Conservation (phyloP, 1,139 yeast species). For the Eremothecium cymbalariae region DNA sequence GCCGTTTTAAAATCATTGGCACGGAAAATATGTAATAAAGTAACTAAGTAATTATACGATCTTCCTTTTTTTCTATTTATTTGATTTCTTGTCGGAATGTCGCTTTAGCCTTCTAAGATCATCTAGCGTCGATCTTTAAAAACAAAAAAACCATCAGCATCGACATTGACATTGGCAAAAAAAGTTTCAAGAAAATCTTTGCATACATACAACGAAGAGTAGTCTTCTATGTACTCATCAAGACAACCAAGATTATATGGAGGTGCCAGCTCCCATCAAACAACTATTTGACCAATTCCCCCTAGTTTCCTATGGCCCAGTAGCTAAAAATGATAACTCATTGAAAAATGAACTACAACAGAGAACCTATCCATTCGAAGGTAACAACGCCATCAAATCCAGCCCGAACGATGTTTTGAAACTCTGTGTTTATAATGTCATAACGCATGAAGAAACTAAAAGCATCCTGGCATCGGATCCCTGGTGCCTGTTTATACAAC, state of each 20-base stretch:
- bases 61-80: background rate
- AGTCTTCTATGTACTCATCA: constrained; percentile 2
- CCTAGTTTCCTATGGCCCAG: constrained; percentile 14
- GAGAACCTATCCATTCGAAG: constrained; percentile 16
- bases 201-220: background rate
- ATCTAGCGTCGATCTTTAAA: too few relatives aligned
- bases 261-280: constrained; percentile 18
- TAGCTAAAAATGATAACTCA: constrained; percentile 15
- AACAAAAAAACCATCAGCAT: background rate
- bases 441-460: constrained; percentile 11
- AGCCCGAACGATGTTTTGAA: constrained; percentile 14
- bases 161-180: background rate
- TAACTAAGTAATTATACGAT: background rate
- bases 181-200: background rate
- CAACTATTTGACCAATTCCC: constrained; percentile 20
- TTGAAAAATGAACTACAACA: constrained; percentile 10
- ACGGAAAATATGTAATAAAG: constrained; percentile 2
- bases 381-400: constrained; percentile 10
- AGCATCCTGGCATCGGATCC: constrained; percentile 21
- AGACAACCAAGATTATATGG: constrained; percentile 4
- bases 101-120: background rate
- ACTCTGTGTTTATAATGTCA: constrained; percentile 19
- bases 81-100: background rate
- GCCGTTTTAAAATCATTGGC: constrained; percentile 17
- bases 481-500: constrained; percentile 20